phyloP scores from a whole-genome alignment of 495 filamentous ascomycete genomes.

The Penicillium waksmanii region DNA sequence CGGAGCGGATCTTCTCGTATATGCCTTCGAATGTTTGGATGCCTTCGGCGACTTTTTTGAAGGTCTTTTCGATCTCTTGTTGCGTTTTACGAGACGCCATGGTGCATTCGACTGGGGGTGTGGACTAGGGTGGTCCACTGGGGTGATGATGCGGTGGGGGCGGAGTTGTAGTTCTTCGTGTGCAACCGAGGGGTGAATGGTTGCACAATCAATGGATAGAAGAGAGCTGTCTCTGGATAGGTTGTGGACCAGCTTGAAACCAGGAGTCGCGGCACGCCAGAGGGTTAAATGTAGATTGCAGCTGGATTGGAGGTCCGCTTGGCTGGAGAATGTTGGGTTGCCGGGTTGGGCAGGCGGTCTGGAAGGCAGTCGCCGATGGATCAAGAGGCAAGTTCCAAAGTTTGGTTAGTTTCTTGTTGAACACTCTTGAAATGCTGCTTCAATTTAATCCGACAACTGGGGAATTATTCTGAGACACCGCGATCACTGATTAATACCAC shows the following conservation, averaged over 20 bases:
- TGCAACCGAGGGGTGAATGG: conserved; percentile 23
- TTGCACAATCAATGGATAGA: conserved; percentile 11
- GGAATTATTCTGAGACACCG: too few relatives aligned
- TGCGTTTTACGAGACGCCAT: conserved; percentile 96
- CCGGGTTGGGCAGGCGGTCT: conserved; percentile 35
- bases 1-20: conserved; percentile 92
- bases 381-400: too few relatives aligned
- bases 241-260: conserved; percentile 19
- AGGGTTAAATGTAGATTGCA: background rate
- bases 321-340: conserved; percentile 31
- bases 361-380: background rate
- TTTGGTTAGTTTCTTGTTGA: too few relatives aligned
- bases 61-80: conserved; percentile 97
- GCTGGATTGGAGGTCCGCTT: background rate
- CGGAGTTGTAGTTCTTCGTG: conserved; percentile 19
- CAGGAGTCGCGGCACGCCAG: conserved; percentile 6
- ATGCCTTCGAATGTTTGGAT: conserved; percentile 90
- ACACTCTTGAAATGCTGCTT: too few relatives aligned
- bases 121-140: conserved; percentile 30
- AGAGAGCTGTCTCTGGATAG: conserved; percentile 12
- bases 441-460: too few relatives aligned
- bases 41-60: conserved; percentile 94
- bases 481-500: too few relatives aligned
- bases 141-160: conserved; percentile 21
- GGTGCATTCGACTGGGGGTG: conserved; percentile 27